Evolutionary conservation across 2,329 filamentous ascomycete genomes (phyloP), one percentile per base, ranked within the genome.

Genomic region (Clonostachys chloroleuca): DNA sequence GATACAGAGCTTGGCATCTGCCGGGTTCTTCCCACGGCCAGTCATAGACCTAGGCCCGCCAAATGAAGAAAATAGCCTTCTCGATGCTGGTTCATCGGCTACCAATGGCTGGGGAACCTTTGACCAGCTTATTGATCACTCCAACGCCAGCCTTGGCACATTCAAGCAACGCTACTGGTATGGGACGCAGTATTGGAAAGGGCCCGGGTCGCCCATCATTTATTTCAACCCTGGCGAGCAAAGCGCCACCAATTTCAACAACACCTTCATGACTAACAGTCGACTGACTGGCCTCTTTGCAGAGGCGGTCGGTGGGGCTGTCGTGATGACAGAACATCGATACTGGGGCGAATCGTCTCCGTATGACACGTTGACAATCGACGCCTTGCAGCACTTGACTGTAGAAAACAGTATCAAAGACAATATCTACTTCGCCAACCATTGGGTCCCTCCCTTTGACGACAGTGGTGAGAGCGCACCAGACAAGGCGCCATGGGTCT

Each of bases 81-180:
- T 30, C 10, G 24, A 30, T 30, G 24, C 10, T 30, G 9, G 10
- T 30, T 4, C 10, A 30, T 4, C 24, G 24, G 9, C 24, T 30
- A 30, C 24, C 9, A 30, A 30, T 30, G 24, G 24, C 24, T 30
- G 24, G 24, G 56, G 49, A 37, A 55, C 50, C 40, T 83, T 81
- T 49, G 59, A 75, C 50, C 81, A 84, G 59, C 65, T 77, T 46
- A 75, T 84, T 43, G 80, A 85, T 55, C 81, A 85, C 60, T 60
- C 68, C 5, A 65, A 81, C 53, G 77, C 78, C 2, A 63, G 63
- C n/a, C 60, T 79, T 12, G 84, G 66, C 33, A 80, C 70, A 4
- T 94, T 91, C 63, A 65, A 78, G 36, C 72, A 90, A 44, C 79
- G 88, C 10, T 95, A 92, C 69, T 94, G 84, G 83, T 90, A 90